Conservation (phyloP, 139 green algal genomes). For the Bryopsis sp. region DNA sequence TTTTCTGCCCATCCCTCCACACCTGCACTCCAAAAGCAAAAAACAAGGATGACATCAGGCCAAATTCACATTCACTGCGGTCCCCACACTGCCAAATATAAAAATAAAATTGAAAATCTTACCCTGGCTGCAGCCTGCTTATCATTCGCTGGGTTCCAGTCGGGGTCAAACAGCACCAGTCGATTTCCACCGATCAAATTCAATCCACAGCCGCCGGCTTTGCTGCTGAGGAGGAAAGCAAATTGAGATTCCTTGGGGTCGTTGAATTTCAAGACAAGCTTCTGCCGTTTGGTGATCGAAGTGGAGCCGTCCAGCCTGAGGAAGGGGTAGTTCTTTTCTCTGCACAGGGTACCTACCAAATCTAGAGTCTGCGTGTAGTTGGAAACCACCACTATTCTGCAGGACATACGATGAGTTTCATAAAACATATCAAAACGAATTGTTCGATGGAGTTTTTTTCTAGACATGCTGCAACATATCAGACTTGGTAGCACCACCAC, state of each 20-base stretch:
- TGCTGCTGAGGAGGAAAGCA: slow-evolving; percentile 92
- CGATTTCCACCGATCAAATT: slow-evolving; percentile 93
- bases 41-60: neutral
- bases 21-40: slow-evolving; percentile 46
- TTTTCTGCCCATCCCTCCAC: slow-evolving; percentile 96
- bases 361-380: slow-evolving; percentile 94
- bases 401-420: neutral
- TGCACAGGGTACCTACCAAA: slow-evolving; percentile 77
- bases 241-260: slow-evolving; percentile 71
- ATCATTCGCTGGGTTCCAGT: slow-evolving; percentile 83
- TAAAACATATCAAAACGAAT: too few species aligned
- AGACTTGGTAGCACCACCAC: too few species aligned
- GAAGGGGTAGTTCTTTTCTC: slow-evolving; percentile 71
- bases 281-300: slow-evolving; percentile 85
- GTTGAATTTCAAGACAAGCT: slow-evolving; percentile 82
- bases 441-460: too few species aligned
- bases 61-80: neutral
- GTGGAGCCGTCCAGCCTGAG: slow-evolving; percentile 88
- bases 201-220: slow-evolving; percentile 92
- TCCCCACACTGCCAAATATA: too few species aligned
- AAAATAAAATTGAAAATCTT: slow-evolving; percentile 16
- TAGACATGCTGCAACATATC: too few species aligned
- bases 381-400: slow-evolving; percentile 79
- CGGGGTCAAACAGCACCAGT: slow-evolving; percentile 90
- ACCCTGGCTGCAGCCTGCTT: slow-evolving; percentile 55